These are phyloP conservation scores for Penicillium herquei DNA, from an alignment of 495 filamentous ascomycete species.

Conservation along the genomic window DNA sequence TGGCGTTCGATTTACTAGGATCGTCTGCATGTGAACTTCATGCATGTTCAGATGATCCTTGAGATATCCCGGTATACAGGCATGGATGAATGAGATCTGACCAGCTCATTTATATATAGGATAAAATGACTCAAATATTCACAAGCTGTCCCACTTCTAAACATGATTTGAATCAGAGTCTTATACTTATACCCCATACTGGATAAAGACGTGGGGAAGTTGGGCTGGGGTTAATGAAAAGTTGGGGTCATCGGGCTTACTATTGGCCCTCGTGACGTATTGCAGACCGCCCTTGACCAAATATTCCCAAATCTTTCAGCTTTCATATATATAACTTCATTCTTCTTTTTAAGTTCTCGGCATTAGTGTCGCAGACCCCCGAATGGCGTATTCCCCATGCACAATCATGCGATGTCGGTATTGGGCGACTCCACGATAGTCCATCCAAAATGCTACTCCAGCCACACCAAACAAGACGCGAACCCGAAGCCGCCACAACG, in stretches of 20 bases:
- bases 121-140: background rate
- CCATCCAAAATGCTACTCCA: slow-evolving; percentile 27
- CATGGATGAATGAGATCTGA: too few species aligned
- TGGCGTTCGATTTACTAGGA: too few species aligned
- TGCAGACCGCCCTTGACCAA: slow-evolving; percentile 18
- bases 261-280: slow-evolving; percentile 24
- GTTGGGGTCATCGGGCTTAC: slow-evolving; percentile 16
- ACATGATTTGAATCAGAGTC: background rate
- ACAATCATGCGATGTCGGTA: slow-evolving; percentile 33
- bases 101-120: too few species aligned
- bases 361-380: slow-evolving; percentile 11
- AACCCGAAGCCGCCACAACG: slow-evolving; percentile 7
- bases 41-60: too few species aligned
- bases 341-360: background rate
- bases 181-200: background rate
- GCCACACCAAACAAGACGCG: slow-evolving; percentile 21
- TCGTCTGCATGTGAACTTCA: too few species aligned
- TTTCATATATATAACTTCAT: background rate
- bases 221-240: slow-evolving; percentile 5
- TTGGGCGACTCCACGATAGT: slow-evolving; percentile 35
- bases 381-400: slow-evolving; percentile 30
- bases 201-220: slow-evolving; percentile 1
- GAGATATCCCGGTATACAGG: too few species aligned
- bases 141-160: background rate
- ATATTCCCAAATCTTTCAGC: slow-evolving; percentile 6